Base-by-base conservation (phyloP, 345 rosid genomes). In the Sisymbrium altissimum region DNA sequence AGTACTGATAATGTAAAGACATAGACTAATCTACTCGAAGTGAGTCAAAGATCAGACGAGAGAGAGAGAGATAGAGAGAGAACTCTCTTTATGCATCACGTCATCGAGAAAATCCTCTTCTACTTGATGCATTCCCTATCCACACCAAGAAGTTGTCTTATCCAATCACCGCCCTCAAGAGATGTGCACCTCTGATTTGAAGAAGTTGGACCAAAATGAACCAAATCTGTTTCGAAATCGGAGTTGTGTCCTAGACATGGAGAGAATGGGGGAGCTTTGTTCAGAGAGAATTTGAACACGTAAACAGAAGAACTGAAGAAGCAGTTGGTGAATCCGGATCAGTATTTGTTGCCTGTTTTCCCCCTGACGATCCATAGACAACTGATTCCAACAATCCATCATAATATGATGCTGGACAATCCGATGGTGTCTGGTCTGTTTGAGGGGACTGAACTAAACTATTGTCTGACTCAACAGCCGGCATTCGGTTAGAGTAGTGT, bases 311-410 rank as follows among this genome's bases (percentile, higher is more conserved):
- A n/a, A 74, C 70, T 67, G 78, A 70, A 78, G 64, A 43, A 73
- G 71, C 58, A n/a, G n/a, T n/a, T n/a, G 81, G 76, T 29, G 89
- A 80, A 35, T 83, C 79, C 18, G 76, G 78, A 68, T 80, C 82
- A 4, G 73, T 69, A 41, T 64, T 64, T 18, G 38, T 56, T 59
- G 72, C 83, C 62, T 6, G 75, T 75, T 38, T 74, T 39, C 53
- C 44, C 57, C 64, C 62, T 29, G 65, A 45, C 25, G 81, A 76
- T 64, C 84, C 84, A 39, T 80, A 71, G 45, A 84, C 71, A 54
- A 86, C 76, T 38, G 84, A 83, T 76, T 84, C 90, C 63, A 88
- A 76, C 66, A 83, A 76, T 35, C 86, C 89, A 71, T 82, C 81
- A 72, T 49, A 73, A 35, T 45, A 55, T 7, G 79, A 77, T 54